Evolutionary conservation across 2,329 filamentous ascomycete genomes (phyloP).

Genomic region (Ceratocystis colombiana): DNA sequence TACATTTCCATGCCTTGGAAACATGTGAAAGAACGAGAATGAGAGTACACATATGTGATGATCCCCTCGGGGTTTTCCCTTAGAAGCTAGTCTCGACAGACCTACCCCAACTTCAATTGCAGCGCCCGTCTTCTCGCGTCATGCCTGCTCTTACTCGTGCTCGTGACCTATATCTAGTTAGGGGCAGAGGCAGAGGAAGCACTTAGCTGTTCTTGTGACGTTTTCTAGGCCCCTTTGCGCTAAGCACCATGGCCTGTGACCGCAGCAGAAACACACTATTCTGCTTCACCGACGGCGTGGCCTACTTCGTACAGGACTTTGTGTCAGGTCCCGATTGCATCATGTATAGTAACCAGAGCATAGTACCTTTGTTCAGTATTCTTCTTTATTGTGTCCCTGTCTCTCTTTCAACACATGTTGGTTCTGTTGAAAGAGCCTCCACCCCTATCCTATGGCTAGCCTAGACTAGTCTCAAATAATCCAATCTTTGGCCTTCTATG

Average conservation of each 20-base stretch:
- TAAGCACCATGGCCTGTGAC: background rate
- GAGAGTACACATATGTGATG: constrained; percentile 1
- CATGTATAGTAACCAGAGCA: background rate
- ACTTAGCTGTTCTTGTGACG: background rate
- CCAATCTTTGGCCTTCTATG: background rate
- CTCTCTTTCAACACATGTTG: background rate
- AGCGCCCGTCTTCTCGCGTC: background rate
- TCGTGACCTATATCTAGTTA: constrained; percentile 3
- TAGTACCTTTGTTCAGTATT: constrained; percentile 1
- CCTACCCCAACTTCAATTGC: background rate
- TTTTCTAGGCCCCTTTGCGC: background rate
- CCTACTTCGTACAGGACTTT: background rate
- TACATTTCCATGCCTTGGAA: constrained; percentile 30
- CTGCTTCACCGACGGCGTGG: background rate
- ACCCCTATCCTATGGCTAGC: background rate
- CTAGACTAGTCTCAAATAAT: constrained; percentile 3
- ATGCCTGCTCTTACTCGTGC: background rate
- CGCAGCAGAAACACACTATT: background rate
- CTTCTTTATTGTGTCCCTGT: constrained; percentile 10
- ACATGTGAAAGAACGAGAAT: background rate
- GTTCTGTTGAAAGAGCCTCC: constrained; percentile 9
- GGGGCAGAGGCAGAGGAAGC: background rate
- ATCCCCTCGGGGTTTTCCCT: background rate
- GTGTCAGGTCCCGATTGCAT: background rate
- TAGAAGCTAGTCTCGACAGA: background rate